Percentiles rank a stretch among this genome's conserved stretches.
These are phyloP conservation scores for Beta macrorhiza DNA, from an alignment of 179 eudicot species.

Conservation along the genomic window DNA sequence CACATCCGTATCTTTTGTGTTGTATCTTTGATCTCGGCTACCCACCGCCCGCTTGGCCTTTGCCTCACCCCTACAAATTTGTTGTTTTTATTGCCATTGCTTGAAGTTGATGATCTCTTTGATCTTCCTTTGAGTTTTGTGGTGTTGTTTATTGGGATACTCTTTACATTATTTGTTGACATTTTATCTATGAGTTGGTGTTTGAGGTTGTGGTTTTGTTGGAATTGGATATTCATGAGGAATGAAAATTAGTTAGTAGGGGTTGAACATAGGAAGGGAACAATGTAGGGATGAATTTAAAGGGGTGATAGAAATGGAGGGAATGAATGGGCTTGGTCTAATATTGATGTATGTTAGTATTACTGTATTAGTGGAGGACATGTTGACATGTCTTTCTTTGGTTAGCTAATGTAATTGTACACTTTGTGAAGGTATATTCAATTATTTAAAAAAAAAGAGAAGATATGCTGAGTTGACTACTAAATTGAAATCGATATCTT, in stretches of 20 bases:
- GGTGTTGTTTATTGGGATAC: conserved; percentile 34
- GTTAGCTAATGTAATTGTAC: conserved; percentile 15
- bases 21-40: conserved; percentile 89
- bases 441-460: background rate
- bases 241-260: background rate
- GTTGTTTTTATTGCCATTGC: conserved; percentile 31
- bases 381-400: conserved; percentile 40
- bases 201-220: conserved; percentile 33
- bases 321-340: background rate
- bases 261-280: conserved; percentile 6
- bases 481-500: background rate
- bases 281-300: conserved; percentile 13
- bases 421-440: background rate
- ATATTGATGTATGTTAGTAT: background rate
- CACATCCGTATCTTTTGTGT: conserved; percentile 92
- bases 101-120: conserved; percentile 24
- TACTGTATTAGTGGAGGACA: conserved; percentile 30
- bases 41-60: conserved; percentile 95
- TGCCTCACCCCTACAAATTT: conserved; percentile 92
- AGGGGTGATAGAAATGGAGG: conserved; percentile 15
- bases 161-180: conserved; percentile 12
- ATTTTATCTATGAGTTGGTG: conserved; percentile 20
- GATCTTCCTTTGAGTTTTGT: conserved; percentile 42
- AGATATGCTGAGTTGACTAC: conserved; percentile 12
- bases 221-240: conserved; percentile 59